A percentile compares a stretch with the other conserved stretches of the same genome.
These are phyloP conservation scores for Sporobolomyces pararoseus DNA, from an alignment of 768 basidiomycete species.

Conservation along the genomic window DNA sequence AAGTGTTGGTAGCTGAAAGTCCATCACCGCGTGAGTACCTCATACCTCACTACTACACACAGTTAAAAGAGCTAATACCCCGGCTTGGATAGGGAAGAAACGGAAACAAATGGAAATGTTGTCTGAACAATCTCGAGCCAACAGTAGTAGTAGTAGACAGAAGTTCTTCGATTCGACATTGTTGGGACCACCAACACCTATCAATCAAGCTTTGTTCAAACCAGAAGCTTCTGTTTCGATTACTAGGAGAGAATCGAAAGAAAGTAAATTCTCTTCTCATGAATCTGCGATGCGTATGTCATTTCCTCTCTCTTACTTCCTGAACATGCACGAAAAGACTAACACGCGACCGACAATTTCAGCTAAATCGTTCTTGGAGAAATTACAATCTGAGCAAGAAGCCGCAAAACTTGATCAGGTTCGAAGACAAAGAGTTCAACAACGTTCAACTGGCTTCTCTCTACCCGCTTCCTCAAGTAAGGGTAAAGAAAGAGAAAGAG, in stretches of 20 bases:
- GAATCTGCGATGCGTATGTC: conserved; percentile 29
- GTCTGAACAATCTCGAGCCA: conserved; percentile 6
- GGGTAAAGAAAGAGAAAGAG: background rate
- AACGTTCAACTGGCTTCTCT: conserved; percentile 12
- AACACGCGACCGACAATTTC: background rate
- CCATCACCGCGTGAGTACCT: conserved; percentile 24
- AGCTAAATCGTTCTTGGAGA: conserved; percentile 16
- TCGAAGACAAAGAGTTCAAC: background rate
- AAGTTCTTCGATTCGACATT: background rate
- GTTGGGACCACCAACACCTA: conserved; percentile 1
- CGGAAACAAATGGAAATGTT: conserved; percentile 6
- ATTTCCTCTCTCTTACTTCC: background rate
- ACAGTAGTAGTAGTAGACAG: background rate
- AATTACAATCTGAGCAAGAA: conserved; percentile 6
- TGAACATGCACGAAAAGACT: background rate
- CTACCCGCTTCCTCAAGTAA: background rate
- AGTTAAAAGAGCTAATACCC: background rate
- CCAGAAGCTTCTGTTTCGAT: conserved; percentile 1
- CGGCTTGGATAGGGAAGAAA: conserved; percentile 31
- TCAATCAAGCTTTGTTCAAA: background rate
- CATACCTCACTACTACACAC: background rate
- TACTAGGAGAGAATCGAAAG: background rate
- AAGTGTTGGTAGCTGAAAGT: conserved; percentile 22
- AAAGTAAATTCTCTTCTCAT: conserved; percentile 22
- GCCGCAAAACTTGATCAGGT: background rate